Conservation (phyloP, 176 grass and related monocot genomes). For the Calamus simplicifolius region DNA sequence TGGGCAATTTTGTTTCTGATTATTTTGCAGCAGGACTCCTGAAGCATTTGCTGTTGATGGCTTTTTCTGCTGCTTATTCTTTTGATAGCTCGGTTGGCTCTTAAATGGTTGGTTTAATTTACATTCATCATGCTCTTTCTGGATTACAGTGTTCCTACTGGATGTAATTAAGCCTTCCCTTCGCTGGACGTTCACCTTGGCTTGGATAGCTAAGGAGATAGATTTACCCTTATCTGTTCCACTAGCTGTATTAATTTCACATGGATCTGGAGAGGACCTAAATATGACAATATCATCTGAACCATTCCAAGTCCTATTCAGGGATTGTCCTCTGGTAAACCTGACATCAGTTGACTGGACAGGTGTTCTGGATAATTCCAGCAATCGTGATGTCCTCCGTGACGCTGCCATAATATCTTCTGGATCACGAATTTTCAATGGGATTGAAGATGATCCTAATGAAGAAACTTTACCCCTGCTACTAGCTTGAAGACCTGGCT, state of each 20-base stretch:
- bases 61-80: conserved; percentile 64
- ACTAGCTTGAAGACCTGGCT: conserved; percentile 52
- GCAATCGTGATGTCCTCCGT: conserved; percentile 30
- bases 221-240: conserved; percentile 60
- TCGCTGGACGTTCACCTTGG: conserved; percentile 82
- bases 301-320: conserved; percentile 41
- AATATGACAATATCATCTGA: conserved; percentile 71
- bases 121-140: conserved; percentile 53
- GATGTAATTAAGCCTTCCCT: conserved; percentile 50
- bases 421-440: conserved; percentile 35
- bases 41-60: conserved; percentile 25
- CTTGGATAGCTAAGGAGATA: conserved; percentile 62
- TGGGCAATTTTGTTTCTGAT: conserved; percentile 80
- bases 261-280: conserved; percentile 48
- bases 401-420: conserved; percentile 24
- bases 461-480: conserved; percentile 56
- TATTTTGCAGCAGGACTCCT: conserved; percentile 62
- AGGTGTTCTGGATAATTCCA: conserved; percentile 35
- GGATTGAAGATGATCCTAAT: conserved; percentile 39
- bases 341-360: conserved; percentile 28
- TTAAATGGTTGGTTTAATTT: conserved; percentile 49
- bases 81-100: conserved; percentile 42
- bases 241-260: conserved; percentile 33
- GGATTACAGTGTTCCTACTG: conserved; percentile 31
- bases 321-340: conserved; percentile 31